Base-by-base conservation (phyloP, 1,284 basidiomycete genomes). In the Lentinula novae-zelandiae region DNA sequence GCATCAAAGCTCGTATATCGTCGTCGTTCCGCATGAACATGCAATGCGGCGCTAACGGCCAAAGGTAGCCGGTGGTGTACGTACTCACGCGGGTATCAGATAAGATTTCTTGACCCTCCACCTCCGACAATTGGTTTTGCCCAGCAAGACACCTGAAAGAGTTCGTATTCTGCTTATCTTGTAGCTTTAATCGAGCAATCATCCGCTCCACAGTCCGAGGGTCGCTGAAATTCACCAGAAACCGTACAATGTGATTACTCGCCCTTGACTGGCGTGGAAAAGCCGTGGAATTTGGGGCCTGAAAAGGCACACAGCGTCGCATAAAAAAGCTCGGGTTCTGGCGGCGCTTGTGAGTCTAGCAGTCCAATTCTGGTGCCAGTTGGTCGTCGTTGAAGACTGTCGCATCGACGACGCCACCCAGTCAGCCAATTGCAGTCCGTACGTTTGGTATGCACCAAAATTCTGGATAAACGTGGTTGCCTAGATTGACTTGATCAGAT, bases 401-500 rank as follows among this genome's bases (percentile, higher is more conserved):
- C 10, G 36, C 22, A 20, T 40, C 38, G 38, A 39, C 53, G 15
- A 53, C 51, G 36, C 27, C 36, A 5, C 17, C 20, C 53, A n/a
- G 36, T 42, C 31, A 58, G 57, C 57, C 48, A 58, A 51, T 58
- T 53, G 49, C 38, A 61, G 38, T 27, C 31, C 13, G 12, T 54
- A 22, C 38, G 62, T 60, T 63, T 58, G 50, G 46, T 51, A 22
- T 51, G 58, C 66, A 44, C 68, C 67, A 66, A 60, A 63, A 48
- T 40, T 53, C 55, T 68, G 71, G 73, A 62, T 66, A 73, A 20
- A 20, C 44, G 44, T 46, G 44, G n/a, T 72, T 72, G 73, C 58
- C 58, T 56, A 73, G 71, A 74, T 75, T 73, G 65, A 63, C 67
- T 74, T 72, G 70, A 72, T 72, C 69, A 71, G 74, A 72, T 72